Percentiles rank a stretch among this genome's conserved stretches.
Evolutionary conservation across 352 stramenopile genomes (phyloP).

Genomic region (Pythium utonaiense): DNA sequence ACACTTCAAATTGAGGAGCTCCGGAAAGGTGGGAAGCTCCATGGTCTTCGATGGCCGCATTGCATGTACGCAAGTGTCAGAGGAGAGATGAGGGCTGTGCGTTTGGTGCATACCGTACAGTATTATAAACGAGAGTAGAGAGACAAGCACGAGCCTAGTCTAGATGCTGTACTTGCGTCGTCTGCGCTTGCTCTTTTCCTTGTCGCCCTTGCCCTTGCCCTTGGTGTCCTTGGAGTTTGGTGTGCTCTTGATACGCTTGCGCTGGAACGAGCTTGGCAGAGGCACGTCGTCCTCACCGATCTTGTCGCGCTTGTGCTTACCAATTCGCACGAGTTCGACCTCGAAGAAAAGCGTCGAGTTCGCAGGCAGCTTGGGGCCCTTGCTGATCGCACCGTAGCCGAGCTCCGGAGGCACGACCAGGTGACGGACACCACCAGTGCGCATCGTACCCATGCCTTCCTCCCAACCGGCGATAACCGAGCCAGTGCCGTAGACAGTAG

Average conservation of each 20-base stretch:
- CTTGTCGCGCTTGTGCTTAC: constrained; percentile 63
- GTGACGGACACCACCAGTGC: constrained; percentile 45
- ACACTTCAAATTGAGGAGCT: not conserved
- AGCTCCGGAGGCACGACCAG: constrained; percentile 65
- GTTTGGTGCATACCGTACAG: not conserved
- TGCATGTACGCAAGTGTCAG: too few species aligned
- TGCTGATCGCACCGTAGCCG: constrained; percentile 58
- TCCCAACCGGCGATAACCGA: constrained; percentile 81
- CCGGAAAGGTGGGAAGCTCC: too few species aligned
- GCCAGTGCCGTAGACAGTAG: constrained; percentile 51
- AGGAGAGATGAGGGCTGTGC: not conserved
- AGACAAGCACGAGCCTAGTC: not conserved
- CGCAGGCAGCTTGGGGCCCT: constrained; percentile 73
- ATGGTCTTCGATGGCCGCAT: too few species aligned
- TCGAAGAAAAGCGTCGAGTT: constrained; percentile 79
- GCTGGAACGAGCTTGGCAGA: constrained; percentile 68
- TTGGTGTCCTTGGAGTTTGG: constrained; percentile 27
- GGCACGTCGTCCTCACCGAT: constrained; percentile 62
- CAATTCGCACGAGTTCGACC: constrained; percentile 73
- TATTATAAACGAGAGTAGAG: not conserved
- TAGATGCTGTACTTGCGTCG: constrained; percentile 31
- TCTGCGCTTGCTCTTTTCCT: constrained; percentile 37
- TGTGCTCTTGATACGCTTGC: constrained; percentile 37
- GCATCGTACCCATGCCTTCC: constrained; percentile 77
- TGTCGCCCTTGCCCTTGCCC: constrained; percentile 22